phyloP scores from a whole-genome alignment of 257 asterid genomes.

The Forsythia suspensa region DNA sequence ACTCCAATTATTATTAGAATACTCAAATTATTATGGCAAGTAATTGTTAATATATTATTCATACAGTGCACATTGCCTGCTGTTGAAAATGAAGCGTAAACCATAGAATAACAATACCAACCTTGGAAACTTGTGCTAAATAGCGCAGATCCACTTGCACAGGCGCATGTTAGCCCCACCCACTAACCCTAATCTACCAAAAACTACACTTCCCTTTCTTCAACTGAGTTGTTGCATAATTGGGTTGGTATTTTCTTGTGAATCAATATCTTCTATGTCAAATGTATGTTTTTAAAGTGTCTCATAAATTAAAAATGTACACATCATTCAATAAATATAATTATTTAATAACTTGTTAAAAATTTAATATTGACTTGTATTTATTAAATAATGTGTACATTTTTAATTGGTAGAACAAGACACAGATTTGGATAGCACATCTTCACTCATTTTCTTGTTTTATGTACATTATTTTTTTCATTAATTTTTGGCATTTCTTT shows the following conservation, averaged over 20 bases:
- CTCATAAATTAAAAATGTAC: too few relatives aligned
- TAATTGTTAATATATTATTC: not conserved
- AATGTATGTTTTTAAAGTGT: too few relatives aligned
- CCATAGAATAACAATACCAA: conserved; percentile 3
- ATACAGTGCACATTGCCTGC: not conserved
- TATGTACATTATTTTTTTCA: not conserved
- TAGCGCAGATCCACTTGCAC: conserved; percentile 38
- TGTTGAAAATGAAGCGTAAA: not conserved
- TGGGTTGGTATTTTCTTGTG: conserved; percentile 37
- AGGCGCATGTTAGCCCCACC: conserved; percentile 34
- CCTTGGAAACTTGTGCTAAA: conserved; percentile 23
- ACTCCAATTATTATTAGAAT: not conserved
- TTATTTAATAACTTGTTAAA: too few relatives aligned
- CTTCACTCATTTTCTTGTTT: conserved; percentile 29
- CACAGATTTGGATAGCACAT: too few relatives aligned
- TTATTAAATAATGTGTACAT: too few relatives aligned
- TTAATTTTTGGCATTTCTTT: conserved; percentile 22
- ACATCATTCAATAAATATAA: too few relatives aligned
- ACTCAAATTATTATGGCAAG: not conserved
- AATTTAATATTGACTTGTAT: too few relatives aligned
- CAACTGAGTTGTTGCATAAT: conserved; percentile 22
- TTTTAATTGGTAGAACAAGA: too few relatives aligned
- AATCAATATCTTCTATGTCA: too few relatives aligned
- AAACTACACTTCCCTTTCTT: conserved; percentile 11
- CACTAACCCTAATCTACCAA: conserved; percentile 13